These are phyloP conservation scores for Picocystis sp. DNA, from an alignment of 163 green algal species.

Conservation along the genomic window DNA sequence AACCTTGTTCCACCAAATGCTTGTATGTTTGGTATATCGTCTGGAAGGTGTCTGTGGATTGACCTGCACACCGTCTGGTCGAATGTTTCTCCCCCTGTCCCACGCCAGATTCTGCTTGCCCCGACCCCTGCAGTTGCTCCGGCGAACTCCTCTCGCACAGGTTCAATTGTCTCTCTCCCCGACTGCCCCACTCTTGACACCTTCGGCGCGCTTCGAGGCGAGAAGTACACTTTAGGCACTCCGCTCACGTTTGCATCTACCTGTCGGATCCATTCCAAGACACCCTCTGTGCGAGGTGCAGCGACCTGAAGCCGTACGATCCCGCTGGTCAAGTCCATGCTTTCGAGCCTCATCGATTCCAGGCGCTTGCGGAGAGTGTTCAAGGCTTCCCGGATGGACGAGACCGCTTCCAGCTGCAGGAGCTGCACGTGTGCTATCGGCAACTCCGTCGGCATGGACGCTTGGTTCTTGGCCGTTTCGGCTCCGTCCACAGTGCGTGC, in stretches of 20 bases:
- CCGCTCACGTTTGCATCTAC: not conserved
- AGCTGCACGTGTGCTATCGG: no score
- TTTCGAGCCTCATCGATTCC: no score
- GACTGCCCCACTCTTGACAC: not conserved
- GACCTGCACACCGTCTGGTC: conserved; percentile 18
- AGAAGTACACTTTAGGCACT: conserved; percentile 10
- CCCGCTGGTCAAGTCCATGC: conserved; percentile 17
- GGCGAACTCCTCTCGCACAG: not conserved
- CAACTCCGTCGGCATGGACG: no score
- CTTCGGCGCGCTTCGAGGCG: conserved; percentile 3
- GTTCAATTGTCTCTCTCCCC: conserved; percentile 7
- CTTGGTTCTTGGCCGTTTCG: no score
- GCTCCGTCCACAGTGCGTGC: no score
- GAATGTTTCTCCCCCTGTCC: conserved; percentile 22
- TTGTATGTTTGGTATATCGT: conserved; percentile 30
- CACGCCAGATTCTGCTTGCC: conserved; percentile 62
- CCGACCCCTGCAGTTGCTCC: conserved; percentile 28
- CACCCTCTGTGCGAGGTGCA: conserved; percentile 24
- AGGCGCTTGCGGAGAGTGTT: no score
- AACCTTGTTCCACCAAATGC: conserved; percentile 64
- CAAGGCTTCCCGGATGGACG: no score
- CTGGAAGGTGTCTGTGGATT: conserved; percentile 28
- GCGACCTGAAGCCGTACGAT: conserved; percentile 44
- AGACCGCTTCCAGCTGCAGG: no score
- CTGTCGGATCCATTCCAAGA: conserved; percentile 16